Evolutionary conservation across 148 eudicot species (phyloP), one percentile per base, ranked within the genome.

Genomic region (Rhododendron henanense): DNA sequence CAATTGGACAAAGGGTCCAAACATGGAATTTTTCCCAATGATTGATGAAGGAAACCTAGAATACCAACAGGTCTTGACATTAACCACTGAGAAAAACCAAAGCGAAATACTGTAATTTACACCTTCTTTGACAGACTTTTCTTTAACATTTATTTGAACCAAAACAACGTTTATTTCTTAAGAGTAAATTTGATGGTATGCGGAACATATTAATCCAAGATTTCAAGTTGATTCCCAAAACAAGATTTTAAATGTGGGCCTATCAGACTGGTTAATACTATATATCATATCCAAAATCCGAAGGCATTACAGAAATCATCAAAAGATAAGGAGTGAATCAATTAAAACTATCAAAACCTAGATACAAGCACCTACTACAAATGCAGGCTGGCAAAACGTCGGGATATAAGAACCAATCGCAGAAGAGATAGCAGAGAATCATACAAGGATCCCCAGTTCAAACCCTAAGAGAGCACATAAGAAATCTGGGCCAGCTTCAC

Each of bases 1-100:
- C 86, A 31, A 31, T 31, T 31, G 31, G 31, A 31, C 31, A 84
- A 76, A 55, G 53, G 55, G 37, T 19, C 53, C 51, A 71, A 76
- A 84, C 81, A 76, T 35, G 81, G 81, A 84, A 1, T 53, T 53
- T 76, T n/a, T 10, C 35, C 69, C 81, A 84, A 75, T 84, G 81
- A 84, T 76, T 84, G 53, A 84, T 35, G 51, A 75, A 75, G 61
- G 77, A 37, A 75, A 76, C 73, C 71, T 37, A 53, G 73, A 55
- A 76, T 6, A 75, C 13, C 79, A 50, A 21, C 44, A 84, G 25
- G 1, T 1, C 69, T 74, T 51, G 51, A 84, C 67, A 84, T 75
- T 75, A 73, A 55, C 18, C 14, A 9, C 5, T 1, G 65, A 5
- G 61, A 74, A 77, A 73, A 77, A 19, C 10, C 25, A 5, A 19